Conservation (phyloP, 306 rosid genomes). For the Lathyrus sativus region DNA sequence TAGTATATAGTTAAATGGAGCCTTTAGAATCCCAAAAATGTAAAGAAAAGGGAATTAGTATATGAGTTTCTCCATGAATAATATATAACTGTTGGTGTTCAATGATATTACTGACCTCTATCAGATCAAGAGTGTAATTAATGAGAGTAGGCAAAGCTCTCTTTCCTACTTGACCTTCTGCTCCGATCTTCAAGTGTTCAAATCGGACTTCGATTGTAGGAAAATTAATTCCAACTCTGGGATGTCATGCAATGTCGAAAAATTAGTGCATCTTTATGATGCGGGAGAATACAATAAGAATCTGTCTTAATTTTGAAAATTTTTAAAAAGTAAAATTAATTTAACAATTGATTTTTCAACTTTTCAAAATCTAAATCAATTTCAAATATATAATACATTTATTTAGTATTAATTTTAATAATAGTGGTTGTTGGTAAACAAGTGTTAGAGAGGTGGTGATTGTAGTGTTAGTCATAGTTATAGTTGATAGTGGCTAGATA, state of each 20-base stretch:
- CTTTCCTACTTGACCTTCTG: constrained; percentile 23
- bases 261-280: not conserved
- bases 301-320: too few relatives aligned
- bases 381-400: not conserved
- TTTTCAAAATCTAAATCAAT: too few relatives aligned
- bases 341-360: too few relatives aligned
- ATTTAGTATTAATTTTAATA: too few relatives aligned
- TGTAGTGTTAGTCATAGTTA: too few relatives aligned
- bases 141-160: constrained; percentile 38
- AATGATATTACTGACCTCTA: constrained; percentile 31
- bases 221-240: constrained; percentile 61
- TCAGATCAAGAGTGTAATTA: constrained; percentile 26
- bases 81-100: not conserved
- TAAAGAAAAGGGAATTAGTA: not conserved
- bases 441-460: too few relatives aligned
- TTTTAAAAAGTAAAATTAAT: too few relatives aligned
- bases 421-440: too few relatives aligned
- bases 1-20: constrained; percentile 11
- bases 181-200: constrained; percentile 5
- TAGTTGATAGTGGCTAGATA: too few relatives aligned
- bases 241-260: not conserved
- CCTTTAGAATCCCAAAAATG: not conserved
- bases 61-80: not conserved
- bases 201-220: constrained; percentile 45
- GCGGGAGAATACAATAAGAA: not conserved